Conservation (phyloP, 176 grass and related monocot species). For the Areca catechu region DNA sequence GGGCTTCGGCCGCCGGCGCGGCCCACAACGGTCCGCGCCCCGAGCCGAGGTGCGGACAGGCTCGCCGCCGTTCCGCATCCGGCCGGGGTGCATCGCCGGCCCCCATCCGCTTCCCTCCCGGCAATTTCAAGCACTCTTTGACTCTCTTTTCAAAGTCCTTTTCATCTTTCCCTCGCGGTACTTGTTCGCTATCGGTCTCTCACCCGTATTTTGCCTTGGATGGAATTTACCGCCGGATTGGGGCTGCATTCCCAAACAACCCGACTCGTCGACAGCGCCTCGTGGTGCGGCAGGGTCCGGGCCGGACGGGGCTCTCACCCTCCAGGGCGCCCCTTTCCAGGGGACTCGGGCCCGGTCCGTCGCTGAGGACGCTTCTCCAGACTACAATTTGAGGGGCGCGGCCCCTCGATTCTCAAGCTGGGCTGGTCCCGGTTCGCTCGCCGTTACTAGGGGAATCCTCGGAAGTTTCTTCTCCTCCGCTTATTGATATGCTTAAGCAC, state of each 20-base stretch:
- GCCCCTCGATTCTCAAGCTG: slow-evolving; percentile 3
- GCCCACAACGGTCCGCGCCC: too few species aligned
- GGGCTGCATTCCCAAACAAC: too few species aligned
- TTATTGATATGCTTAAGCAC: too few species aligned
- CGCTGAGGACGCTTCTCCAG: too few species aligned
- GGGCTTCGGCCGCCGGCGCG: too few species aligned
- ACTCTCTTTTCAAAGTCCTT: too few species aligned
- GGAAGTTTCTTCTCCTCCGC: slow-evolving; percentile 7
- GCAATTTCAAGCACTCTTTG: too few species aligned
- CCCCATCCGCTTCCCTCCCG: slow-evolving; percentile 58
- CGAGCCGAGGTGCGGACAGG: too few species aligned
- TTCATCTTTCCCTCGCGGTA: slow-evolving; percentile 54
- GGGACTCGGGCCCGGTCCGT: background rate
- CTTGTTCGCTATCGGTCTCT: slow-evolving; percentile 26
- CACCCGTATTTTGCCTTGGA: too few species aligned
- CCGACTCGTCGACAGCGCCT: slow-evolving; percentile 14
- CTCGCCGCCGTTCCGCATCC: slow-evolving; percentile 36
- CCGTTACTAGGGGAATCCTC: slow-evolving; percentile 4
- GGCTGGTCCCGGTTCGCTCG: slow-evolving; percentile 4
- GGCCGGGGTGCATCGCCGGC: slow-evolving; percentile 17
- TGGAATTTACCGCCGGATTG: too few species aligned
- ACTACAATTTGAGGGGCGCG: background rate
- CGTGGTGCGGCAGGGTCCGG: slow-evolving; percentile 9
- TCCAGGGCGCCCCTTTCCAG: slow-evolving; percentile 1
- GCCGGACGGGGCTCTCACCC: slow-evolving; percentile 14